Conservation (phyloP, 805 yeast species). For the Sungouiozyma intestinalis region DNA sequence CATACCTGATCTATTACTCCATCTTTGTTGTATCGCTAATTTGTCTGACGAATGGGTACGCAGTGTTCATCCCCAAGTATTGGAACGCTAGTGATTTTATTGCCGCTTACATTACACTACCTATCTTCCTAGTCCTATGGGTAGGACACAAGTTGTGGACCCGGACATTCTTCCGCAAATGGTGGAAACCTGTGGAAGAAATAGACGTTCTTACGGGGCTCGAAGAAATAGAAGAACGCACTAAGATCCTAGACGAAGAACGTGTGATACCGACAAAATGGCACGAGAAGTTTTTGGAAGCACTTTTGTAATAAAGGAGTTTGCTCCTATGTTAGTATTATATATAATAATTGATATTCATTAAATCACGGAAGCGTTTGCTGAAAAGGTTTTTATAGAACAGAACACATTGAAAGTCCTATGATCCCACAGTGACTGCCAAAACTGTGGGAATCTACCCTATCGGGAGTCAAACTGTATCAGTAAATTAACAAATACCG, state of each 20-base stretch:
- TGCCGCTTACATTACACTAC: slow-evolving; percentile 61
- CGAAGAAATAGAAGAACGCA: slow-evolving; percentile 48
- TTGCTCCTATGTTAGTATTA: too few species aligned
- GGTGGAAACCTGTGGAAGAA: slow-evolving; percentile 43
- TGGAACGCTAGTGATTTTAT: slow-evolving; percentile 50
- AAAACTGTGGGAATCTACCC: too few species aligned
- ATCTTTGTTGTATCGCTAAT: slow-evolving; percentile 41
- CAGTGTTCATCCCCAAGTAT: slow-evolving; percentile 41
- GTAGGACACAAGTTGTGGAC: slow-evolving; percentile 46
- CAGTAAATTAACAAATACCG: too few species aligned
- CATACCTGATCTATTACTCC: slow-evolving; percentile 47
- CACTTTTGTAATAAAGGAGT: slow-evolving; percentile 9
- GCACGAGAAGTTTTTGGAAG: slow-evolving; percentile 15
- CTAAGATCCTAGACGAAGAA: slow-evolving; percentile 23
- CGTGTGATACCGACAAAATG: slow-evolving; percentile 14
- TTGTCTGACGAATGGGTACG: slow-evolving; percentile 63
- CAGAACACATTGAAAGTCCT: too few species aligned
- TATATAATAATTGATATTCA: too few species aligned
- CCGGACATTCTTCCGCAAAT: slow-evolving; percentile 30
- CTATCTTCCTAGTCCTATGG: slow-evolving; percentile 36
- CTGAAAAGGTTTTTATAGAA: too few species aligned
- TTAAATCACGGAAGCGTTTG: too few species aligned
- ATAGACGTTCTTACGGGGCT: slow-evolving; percentile 54
- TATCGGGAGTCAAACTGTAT: too few species aligned
- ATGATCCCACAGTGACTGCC: too few species aligned